Base-by-base conservation (phyloP, 768 basidiomycete species). In the Nidula microcarpa region DNA sequence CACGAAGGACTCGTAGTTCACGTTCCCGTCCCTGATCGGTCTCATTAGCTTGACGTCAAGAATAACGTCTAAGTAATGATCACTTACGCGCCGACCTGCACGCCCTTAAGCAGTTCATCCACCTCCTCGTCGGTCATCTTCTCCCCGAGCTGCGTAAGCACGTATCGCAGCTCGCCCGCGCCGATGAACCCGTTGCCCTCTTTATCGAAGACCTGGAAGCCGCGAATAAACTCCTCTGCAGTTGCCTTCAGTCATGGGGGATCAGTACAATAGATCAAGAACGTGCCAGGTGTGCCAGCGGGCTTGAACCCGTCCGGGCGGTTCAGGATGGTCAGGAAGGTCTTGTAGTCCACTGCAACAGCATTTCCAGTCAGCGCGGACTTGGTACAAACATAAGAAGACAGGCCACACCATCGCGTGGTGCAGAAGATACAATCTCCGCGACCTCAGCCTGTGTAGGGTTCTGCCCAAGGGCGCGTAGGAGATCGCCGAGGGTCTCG, bases 131-230 rank as follows among this genome's bases (percentile, higher is more conserved):
- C 94, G 6, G 86, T 68, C 93, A 99, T 95, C 78, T 98, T 98
- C 80, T 99, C 97, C 10, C 97, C 97, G 0, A 99, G 82, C 63
- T 95, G 94, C 6, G 97, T 99, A 32, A 96, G 78, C 30, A 95
- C 92, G 67, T 96, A 95, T 68, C 91, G 82, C 57, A 96, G 77
- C 71, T 97, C 93, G 47, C 93, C 93, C 14, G 89, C 91, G 47
- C 93, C 93, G 60, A 92, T 93, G 73, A 86, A 90, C 1, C 93
- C 93, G 62, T 93, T 93, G 33, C 91, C 91, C 60, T 93, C 91
- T 73, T 94, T 95, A 73, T 98, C 96, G 60, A 99, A 98, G 9
- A 98, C 96, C 62, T 98, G 95, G 81, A 99, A 99, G 7, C 95
- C 97, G 47, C 97, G 93, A 64, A 98, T 93, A 75, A 99, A 99